phyloP scores from a whole-genome alignment of 352 stramenopile species.

The Phytophthora podocarpi region DNA sequence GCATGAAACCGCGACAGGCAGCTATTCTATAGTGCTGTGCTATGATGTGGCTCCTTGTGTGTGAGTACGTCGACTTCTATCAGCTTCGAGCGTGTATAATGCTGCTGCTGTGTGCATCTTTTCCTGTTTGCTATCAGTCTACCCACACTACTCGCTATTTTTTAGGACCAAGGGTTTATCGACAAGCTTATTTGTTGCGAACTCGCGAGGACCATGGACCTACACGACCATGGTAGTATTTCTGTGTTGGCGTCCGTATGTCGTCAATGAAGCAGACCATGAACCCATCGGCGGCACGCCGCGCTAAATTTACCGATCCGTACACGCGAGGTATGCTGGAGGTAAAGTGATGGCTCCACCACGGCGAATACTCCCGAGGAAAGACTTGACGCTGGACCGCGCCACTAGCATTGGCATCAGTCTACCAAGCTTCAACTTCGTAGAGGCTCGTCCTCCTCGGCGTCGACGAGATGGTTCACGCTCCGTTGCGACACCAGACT shows the following conservation, averaged over 20 bases:
- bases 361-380: slow-evolving; percentile 15
- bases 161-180: slow-evolving; percentile 1
- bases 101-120: no score
- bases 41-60: not conserved
- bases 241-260: not conserved
- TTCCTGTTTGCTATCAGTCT: not conserved
- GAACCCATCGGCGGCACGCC: not conserved
- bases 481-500: not conserved
- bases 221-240: not conserved
- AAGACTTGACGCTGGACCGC: slow-evolving; percentile 20
- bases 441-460: slow-evolving; percentile 39
- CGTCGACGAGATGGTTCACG: slow-evolving; percentile 13
- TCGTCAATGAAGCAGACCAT: not conserved
- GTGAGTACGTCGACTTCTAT: not conserved
- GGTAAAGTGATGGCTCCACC: slow-evolving; percentile 15
- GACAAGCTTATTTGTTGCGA: not conserved
- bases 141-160: not conserved
- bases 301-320: slow-evolving; percentile 24
- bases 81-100: slow-evolving; percentile 1
- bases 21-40: slow-evolving; percentile 48
- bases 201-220: not conserved
- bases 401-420: slow-evolving; percentile 37
- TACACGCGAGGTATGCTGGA: not conserved
- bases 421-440: slow-evolving; percentile 72
- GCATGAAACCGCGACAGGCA: slow-evolving; percentile 63